Evolutionary conservation across 2,329 filamentous ascomycete species (phyloP), one percentile per base, ranked within the genome.

Genomic region (Emergomyces africanus): DNA sequence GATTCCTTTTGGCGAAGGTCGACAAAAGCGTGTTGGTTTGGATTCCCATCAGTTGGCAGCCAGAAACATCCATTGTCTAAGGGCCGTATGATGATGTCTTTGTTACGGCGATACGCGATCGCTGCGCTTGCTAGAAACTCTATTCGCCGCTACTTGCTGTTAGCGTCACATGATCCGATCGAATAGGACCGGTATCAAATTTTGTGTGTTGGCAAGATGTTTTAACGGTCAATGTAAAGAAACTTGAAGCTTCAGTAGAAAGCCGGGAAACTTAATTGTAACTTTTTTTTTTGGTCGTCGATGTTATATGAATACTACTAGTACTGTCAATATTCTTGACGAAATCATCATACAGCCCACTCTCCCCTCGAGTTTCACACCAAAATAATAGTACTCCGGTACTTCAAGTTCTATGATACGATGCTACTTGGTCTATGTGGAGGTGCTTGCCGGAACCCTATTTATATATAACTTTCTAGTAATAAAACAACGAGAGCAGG

Each of bases 351-450:
- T 12, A 9, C 3, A 51, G 18, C 15, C 15, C 9, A 20, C 10
- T 23, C 50, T n/a, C 18, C 33, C 9, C 6, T 6, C 30, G 30
- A 20, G 23, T 35, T 54, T 39, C 12, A 14, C 30, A 12, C n/a
- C 33, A 14, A 23, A 37, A 25, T 39, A 4, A 25, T 30, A 30
- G 3, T 30, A 30, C 6, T 6, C n/a, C n/a, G n/a, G n/a, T n/a
- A n/a, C n/a, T n/a, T n/a, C n/a, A n/a, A n/a, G n/a, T 30, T 3
- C 30, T 30, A 30, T 30, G 6, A 6, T 30, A 81, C 68, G 76
- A 84, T 86, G 73, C 69, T 79, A 56, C 74, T 81, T 62, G 78
- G 78, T 28, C 68, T 81, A 61, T 79, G 77, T 66, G 78, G 78
- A 71, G 74, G 77, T 77, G 64, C 67, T 54, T 55, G 25, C 54